Base-by-base conservation (phyloP, 2,329 filamentous ascomycete genomes). In the Cladosporium colombiae region DNA sequence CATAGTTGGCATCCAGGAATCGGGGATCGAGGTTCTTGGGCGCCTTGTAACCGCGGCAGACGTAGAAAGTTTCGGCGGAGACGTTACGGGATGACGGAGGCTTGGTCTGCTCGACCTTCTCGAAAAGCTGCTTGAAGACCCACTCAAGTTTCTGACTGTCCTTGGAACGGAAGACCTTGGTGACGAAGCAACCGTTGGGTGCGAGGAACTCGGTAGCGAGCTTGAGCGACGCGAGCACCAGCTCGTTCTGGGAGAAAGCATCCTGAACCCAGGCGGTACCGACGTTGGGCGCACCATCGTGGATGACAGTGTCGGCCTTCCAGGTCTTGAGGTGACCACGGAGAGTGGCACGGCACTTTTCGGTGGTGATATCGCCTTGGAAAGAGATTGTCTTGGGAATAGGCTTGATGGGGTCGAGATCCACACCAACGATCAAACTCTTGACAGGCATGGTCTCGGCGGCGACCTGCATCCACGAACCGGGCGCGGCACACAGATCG, bases 261-360 rank as follows among this genome's bases (percentile, higher is more conserved):
- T 99, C 95, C 81, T 99, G 95, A 52, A 93, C 91, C 95, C 95
- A 99, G 0, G 95, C 93, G 0, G 93, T 94, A 88, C 95, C 95
- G 66, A 99, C 95, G 74, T 99, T 99, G 56, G 95, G 95, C 0
- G 95, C 95, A 80, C 95, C 95, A 77, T 99, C 95, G 81, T 99
- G 95, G 46, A 99, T 84, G 5, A 99, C 95, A 0, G 91, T 92
- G 77, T 99, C 95, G 23, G 92, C 93, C 78, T 98, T 98, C 91
- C 92, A 94, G 13, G 92, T 93, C 81, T 98, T 98, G 58, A 99
- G 81, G 75, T 99, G 93, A 66, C 89, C 86, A 74, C 93, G 85
- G 68, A 99, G 91, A 1, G 92, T 97, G 7, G 93, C 89, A 70
- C 95, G 89, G 77, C 93, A 97, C 79, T 97, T 97, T 70, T 97